Conservation (phyloP, 2,329 filamentous ascomycete species). For the Pseudonectria buxi region DNA sequence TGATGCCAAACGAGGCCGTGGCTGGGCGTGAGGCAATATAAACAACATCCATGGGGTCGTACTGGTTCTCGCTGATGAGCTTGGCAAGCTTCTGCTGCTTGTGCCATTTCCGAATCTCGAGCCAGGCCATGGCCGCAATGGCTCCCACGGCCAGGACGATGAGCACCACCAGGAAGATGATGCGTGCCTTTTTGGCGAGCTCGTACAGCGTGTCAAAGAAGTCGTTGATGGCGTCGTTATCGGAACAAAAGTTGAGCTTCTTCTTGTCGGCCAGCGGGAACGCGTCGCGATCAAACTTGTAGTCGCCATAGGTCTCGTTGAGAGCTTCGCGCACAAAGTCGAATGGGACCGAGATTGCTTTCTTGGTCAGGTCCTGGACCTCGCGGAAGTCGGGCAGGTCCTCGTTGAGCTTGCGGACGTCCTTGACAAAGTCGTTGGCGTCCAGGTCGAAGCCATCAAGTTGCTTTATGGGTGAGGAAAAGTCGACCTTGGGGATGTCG, state of each 20-base stretch:
- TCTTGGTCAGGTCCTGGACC: conserved; percentile 74
- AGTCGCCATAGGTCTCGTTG: conserved; percentile 63
- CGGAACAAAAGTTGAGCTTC: conserved; percentile 77
- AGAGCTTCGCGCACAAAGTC: conserved; percentile 68
- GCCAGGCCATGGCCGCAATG: conserved; percentile 72
- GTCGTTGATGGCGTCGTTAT: conserved; percentile 70
- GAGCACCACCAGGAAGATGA: conserved; percentile 70
- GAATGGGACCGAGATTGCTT: conserved; percentile 72
- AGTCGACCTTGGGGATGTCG: conserved; percentile 49
- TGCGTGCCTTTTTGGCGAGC: conserved; percentile 61
- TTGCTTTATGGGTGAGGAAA: conserved; percentile 56
- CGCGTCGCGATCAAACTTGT: conserved; percentile 67
- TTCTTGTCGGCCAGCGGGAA: conserved; percentile 84
- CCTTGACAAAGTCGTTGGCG: conserved; percentile 59
- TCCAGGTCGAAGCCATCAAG: conserved; percentile 64
- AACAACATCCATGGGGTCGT: conserved; percentile 79
- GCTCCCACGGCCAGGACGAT: conserved; percentile 63
- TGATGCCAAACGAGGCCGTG: conserved; percentile 66
- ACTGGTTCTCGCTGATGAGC: conserved; percentile 57
- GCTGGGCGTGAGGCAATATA: conserved; percentile 81
- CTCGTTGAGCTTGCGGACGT: conserved; percentile 65
- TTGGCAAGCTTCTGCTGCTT: conserved; percentile 63
- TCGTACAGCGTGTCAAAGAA: conserved; percentile 73
- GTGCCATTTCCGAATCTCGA: conserved; percentile 73
- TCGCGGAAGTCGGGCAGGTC: conserved; percentile 78